A percentile compares a stretch with the other conserved stretches of the same genome.
phyloP scores from a whole-genome alignment of 352 stramenopile species.

The Pythium chondricola region DNA sequence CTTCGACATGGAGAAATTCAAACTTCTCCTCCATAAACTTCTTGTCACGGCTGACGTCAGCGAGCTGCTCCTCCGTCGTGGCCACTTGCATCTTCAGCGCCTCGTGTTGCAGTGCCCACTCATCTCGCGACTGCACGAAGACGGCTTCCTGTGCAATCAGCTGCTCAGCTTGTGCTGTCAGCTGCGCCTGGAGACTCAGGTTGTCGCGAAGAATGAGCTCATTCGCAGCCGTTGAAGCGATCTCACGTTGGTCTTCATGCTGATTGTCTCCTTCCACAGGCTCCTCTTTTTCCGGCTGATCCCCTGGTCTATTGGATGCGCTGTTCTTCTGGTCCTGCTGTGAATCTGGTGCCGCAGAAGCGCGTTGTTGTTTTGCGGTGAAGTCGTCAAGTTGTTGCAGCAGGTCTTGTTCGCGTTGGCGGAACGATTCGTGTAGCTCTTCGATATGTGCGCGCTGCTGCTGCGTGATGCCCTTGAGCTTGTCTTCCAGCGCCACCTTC shows the following conservation, averaged over 20 bases:
- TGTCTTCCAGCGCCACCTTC: conserved; percentile 11
- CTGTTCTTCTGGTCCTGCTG: conserved; percentile 1
- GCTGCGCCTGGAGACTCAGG: conserved; percentile 8
- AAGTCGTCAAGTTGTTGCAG: not conserved
- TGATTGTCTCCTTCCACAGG: not conserved
- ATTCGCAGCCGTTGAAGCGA: conserved; percentile 7
- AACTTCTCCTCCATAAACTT: conserved; percentile 32
- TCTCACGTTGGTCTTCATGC: conserved; percentile 1
- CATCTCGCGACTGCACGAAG: conserved; percentile 22
- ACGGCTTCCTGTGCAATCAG: conserved; percentile 18
- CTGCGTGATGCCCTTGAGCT: not conserved
- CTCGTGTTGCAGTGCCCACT: conserved; percentile 24
- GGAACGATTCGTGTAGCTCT: conserved; percentile 7
- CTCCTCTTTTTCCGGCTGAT: not conserved
- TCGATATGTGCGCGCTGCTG: not conserved
- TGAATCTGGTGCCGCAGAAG: not conserved
- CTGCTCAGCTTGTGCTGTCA: conserved; percentile 11
- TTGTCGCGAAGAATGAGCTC: conserved; percentile 18
- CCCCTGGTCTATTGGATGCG: not conserved
- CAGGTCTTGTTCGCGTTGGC: conserved; percentile 13
- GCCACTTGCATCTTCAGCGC: conserved; percentile 14
- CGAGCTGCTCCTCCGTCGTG: conserved; percentile 12
- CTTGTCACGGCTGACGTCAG: conserved; percentile 26
- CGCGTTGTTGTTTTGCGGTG: too few relatives aligned
- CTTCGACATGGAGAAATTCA: conserved; percentile 23